Evolutionary conservation across 768 basidiomycete genomes (phyloP).

Genomic region (Boletus tylopilopsis): DNA sequence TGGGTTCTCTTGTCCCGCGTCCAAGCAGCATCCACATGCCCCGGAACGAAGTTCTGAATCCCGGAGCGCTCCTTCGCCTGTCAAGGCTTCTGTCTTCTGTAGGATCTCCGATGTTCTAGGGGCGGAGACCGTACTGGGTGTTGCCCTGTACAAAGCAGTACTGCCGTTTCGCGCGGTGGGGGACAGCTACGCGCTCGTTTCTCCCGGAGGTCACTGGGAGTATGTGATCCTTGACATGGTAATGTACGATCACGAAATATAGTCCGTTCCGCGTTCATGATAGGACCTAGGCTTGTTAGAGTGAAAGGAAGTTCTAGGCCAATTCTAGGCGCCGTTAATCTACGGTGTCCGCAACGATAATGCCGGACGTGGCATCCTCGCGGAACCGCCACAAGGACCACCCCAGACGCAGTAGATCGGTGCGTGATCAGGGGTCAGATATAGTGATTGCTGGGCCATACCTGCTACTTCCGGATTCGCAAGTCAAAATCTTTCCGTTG

Average conservation of each 20-base stretch:
- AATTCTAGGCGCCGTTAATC: slow-evolving; percentile 18
- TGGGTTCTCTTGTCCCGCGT: slow-evolving; percentile 1
- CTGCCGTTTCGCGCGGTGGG: not conserved
- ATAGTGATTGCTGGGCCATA: slow-evolving; percentile 21
- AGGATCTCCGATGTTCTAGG: slow-evolving; percentile 12
- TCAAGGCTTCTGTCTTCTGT: slow-evolving; percentile 1
- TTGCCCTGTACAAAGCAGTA: slow-evolving; percentile 1
- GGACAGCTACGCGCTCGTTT: not conserved
- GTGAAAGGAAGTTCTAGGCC: slow-evolving; percentile 3
- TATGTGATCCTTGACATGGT: not conserved
- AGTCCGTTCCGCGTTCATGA: slow-evolving; percentile 1
- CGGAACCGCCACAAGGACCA: slow-evolving; percentile 27
- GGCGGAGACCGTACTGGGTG: slow-evolving; percentile 5
- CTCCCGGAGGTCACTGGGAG: slow-evolving; percentile 1
- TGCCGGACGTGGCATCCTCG: slow-evolving; percentile 20
- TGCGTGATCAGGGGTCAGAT: slow-evolving; percentile 21
- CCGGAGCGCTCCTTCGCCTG: slow-evolving; percentile 7
- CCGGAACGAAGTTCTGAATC: slow-evolving; percentile 2
- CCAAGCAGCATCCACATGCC: slow-evolving; percentile 6
- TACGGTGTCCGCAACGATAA: slow-evolving; percentile 19
- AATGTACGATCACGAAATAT: slow-evolving; percentile 2
- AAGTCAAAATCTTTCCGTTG: slow-evolving; percentile 18
- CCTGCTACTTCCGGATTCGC: slow-evolving; percentile 28
- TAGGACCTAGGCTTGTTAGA: slow-evolving; percentile 6
- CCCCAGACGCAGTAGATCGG: slow-evolving; percentile 27